phyloP scores from a whole-genome alignment of 352 stramenopile species.

The Aphanomyces cochlioides region DNA sequence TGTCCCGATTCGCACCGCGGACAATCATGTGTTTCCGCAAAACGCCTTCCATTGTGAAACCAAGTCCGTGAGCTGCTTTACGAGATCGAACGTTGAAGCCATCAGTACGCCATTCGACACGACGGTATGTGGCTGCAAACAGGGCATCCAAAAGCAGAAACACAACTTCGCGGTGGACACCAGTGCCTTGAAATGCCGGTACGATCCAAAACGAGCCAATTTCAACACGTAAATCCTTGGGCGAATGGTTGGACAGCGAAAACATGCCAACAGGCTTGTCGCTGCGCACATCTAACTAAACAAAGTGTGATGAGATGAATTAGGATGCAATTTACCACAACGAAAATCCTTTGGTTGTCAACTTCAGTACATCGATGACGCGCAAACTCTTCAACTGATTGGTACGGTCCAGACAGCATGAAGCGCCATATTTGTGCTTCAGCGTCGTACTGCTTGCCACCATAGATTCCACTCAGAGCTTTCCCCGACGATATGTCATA shows the following conservation, averaged over 20 bases:
- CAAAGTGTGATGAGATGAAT: conserved; percentile 13
- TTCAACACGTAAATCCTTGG: conserved; percentile 69
- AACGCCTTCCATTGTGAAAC: conserved; percentile 86
- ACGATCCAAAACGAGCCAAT: conserved; percentile 77
- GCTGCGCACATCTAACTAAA: conserved; percentile 46
- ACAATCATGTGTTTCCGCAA: conserved; percentile 83
- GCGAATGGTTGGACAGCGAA: conserved; percentile 66
- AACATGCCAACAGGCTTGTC: conserved; percentile 71
- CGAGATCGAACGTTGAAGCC: conserved; percentile 82
- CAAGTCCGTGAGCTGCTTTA: conserved; percentile 69
- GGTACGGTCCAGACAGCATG: conserved; percentile 61
- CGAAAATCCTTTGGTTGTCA: conserved; percentile 49
- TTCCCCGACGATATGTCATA: conserved; percentile 29
- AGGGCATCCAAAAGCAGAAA: conserved; percentile 67
- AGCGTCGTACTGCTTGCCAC: conserved; percentile 54
- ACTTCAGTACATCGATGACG: conserved; percentile 37
- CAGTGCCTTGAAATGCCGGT: conserved; percentile 66
- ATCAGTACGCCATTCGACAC: conserved; percentile 84
- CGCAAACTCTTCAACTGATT: conserved; percentile 38
- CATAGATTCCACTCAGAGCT: conserved; percentile 53
- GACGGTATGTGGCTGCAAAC: conserved; percentile 74
- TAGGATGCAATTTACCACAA: conserved; percentile 40
- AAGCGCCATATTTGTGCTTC: conserved; percentile 80
- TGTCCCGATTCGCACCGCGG: conserved; percentile 83
- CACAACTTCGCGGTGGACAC: conserved; percentile 52